Base-by-base conservation (phyloP, 2,329 filamentous ascomycete species). In the Beauveria scarabaeidicola region DNA sequence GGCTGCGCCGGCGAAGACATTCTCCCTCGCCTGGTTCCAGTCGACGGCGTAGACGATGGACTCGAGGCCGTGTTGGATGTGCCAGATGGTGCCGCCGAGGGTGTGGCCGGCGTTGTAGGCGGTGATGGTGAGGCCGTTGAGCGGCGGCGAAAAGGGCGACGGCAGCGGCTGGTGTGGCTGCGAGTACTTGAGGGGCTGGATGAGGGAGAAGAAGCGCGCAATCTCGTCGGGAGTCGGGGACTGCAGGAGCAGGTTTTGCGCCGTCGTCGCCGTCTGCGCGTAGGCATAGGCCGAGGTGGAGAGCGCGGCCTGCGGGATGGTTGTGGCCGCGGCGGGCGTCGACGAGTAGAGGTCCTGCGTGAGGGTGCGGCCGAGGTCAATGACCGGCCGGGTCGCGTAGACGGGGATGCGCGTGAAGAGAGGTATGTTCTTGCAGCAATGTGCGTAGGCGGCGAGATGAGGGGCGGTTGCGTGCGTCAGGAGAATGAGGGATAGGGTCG, bases 21-120 rank as follows among this genome's bases (percentile, higher is more conserved):
- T 96, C 71, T 99, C 94, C 66, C 91, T 85, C n/a, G 89, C 91
- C 74, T 97, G 92, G 67, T 97, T 97, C 94, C 94, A 99, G 69
- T 97, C 93, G 19, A 97, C 90, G 0, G 94, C 93, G 68, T 99
- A 97, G 1, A 99, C 92, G 46, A 99, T 93, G 1, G 92, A 97
- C 72, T 99, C 94, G 69, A 97, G 82, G 0, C 92, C 91, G 76
- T 97, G 91, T 68, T 97, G 93, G 64, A 99, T 92, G 69, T 97
- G 93, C 94, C 94, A 99, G 77, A 99, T 96, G 25, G 94, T 97
- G 59, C 94, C 94, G 72, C 94, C 94, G 0, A 97, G 82, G 0
- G 93, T 97, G 70, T 97, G 93, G 64, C 94, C 94, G 8, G 94
- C 91, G 74, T 95, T 96, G 76, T 97, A 97, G 0, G 94, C 94